Evolutionary conservation across 371 early-diverging fungal species (phyloP).

Genomic region (Sporodiniella umbellata): DNA sequence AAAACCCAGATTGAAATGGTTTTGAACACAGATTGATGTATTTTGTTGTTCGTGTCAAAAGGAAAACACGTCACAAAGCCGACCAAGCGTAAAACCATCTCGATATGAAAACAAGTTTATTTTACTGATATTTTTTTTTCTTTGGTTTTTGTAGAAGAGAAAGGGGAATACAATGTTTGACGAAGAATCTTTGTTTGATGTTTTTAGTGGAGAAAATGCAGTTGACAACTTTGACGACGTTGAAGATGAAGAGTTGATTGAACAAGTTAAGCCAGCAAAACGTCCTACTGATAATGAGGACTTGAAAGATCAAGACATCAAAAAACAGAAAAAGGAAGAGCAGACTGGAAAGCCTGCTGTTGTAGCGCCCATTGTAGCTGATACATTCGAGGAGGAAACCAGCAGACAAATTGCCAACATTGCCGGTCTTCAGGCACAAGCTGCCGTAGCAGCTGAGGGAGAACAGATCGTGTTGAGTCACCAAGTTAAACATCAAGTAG

Average conservation of each 20-base stretch:
- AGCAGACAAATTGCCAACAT: slow-evolving; percentile 67
- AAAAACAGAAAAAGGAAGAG: slow-evolving; percentile 9
- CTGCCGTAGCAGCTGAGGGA: slow-evolving; percentile 53
- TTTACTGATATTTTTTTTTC: no score
- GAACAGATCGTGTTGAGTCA: slow-evolving; percentile 55
- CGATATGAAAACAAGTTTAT: no score
- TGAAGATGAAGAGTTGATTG: not conserved
- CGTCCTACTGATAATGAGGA: slow-evolving; percentile 2
- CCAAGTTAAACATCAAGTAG: slow-evolving; percentile 91
- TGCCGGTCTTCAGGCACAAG: slow-evolving; percentile 51
- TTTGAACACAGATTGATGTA: no score
- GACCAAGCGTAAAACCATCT: no score
- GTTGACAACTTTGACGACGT: slow-evolving; percentile 22
- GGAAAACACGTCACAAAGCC: no score
- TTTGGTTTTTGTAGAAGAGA: no score
- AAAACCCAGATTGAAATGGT: no score
- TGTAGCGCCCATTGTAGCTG: slow-evolving; percentile 66
- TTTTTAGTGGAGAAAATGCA: slow-evolving; percentile 13
- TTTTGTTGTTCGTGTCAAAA: no score
- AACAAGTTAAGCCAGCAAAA: slow-evolving; percentile 3
- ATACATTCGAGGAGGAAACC: slow-evolving; percentile 77
- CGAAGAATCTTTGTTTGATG: slow-evolving; percentile 19
- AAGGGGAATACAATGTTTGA: slow-evolving; percentile 17
- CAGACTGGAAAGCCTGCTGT: slow-evolving; percentile 15
- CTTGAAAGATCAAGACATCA: slow-evolving; percentile 7